These are phyloP conservation scores for Chlorella sorokiniana DNA, from an alignment of 139 green algal genomes.

Conservation along the genomic window DNA sequence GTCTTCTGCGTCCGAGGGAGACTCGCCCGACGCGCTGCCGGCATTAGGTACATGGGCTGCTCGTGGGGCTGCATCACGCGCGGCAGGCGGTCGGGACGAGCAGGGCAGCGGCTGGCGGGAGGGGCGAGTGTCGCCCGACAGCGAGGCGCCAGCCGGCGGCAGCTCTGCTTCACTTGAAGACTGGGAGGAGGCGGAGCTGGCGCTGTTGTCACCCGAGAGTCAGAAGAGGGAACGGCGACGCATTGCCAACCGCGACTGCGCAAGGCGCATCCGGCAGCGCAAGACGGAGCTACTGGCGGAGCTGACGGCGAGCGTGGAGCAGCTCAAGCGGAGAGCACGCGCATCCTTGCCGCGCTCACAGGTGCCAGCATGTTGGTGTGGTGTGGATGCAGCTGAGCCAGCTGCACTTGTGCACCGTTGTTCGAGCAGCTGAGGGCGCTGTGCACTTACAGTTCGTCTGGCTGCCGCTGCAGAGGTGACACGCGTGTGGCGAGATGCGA, in stretches of 20 bases:
- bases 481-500: neutral
- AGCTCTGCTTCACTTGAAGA: neutral
- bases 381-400: no score
- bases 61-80: no score
- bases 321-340: constrained; percentile 19
- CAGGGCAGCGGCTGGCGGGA: no score
- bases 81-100: no score
- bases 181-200: constrained; percentile 23
- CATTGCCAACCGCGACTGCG: constrained; percentile 35
- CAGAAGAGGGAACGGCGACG: constrained; percentile 32
- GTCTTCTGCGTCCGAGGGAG: neutral
- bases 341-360: constrained; percentile 13
- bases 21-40: neutral
- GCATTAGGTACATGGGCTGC: no score
- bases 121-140: no score
- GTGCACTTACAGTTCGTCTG: neutral
- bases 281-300: constrained; percentile 29
- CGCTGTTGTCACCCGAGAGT: constrained; percentile 16
- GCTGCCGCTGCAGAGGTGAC: constrained; percentile 4
- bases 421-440: neutral
- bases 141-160: neutral
- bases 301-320: constrained; percentile 3
- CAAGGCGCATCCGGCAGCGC: constrained; percentile 35
- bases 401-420: neutral
- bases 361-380: neutral